A percentile compares a stretch with the other conserved stretches of the same genome.
These are phyloP conservation scores for Schwanniomyces sp. DNA, from an alignment of 805 yeast species.

Conservation along the genomic window DNA sequence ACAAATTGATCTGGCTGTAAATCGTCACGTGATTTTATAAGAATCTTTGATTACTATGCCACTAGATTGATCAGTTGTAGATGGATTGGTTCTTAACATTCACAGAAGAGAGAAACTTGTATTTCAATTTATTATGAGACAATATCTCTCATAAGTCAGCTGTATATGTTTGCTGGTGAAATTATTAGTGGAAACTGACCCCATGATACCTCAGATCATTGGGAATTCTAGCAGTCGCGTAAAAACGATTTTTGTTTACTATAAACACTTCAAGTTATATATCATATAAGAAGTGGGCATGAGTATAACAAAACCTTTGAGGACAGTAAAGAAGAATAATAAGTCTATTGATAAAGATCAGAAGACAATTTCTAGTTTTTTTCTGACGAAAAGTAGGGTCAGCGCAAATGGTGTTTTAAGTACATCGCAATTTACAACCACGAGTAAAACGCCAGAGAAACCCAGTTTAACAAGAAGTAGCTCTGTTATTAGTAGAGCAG, in stretches of 20 bases:
- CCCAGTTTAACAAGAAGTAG: slow-evolving; percentile 13
- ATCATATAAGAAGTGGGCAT: not conserved
- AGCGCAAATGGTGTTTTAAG: not conserved
- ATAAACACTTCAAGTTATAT: not conserved
- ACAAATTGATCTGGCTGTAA: not conserved
- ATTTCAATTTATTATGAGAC: too few species aligned
- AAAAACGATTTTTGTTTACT: not conserved
- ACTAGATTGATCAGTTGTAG: too few species aligned
- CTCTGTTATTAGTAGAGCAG: slow-evolving; percentile 19
- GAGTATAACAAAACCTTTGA: slow-evolving; percentile 7
- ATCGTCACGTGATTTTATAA: not conserved
- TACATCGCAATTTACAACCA: slow-evolving; percentile 6
- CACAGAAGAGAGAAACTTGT: too few species aligned
- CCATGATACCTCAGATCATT: not conserved
- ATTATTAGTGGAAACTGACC: too few species aligned
- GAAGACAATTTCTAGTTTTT: slow-evolving; percentile 28
- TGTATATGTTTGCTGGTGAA: too few species aligned
- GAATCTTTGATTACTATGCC: not conserved
- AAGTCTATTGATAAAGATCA: slow-evolving; percentile 13
- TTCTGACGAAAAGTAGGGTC: slow-evolving; percentile 6
- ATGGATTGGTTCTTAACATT: too few species aligned
- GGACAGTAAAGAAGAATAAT: slow-evolving; percentile 2
- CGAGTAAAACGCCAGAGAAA: slow-evolving; percentile 11
- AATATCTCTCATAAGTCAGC: not conserved
- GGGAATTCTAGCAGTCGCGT: not conserved